Evolutionary conservation across 1,284 basidiomycete genomes (phyloP).

Genomic region (Hymenochaete sp.): DNA sequence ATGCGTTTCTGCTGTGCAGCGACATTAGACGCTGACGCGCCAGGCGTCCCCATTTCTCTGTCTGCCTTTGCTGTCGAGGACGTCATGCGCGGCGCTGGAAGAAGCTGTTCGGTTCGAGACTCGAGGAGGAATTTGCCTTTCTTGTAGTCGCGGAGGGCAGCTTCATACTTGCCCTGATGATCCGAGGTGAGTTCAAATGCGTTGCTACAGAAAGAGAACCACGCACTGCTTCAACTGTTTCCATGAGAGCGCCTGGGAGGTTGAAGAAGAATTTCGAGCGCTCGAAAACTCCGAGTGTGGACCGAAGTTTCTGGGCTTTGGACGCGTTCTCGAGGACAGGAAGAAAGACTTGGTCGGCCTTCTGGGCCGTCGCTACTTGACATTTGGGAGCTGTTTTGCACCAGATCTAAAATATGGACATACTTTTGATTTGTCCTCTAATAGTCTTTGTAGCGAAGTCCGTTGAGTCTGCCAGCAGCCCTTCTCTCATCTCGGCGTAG

Average conservation of each 20-base stretch:
- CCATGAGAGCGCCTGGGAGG: slow-evolving; percentile 85
- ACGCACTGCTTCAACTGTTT: slow-evolving; percentile 80
- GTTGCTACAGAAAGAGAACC: neutral
- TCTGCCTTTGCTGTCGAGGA: too few relatives aligned
- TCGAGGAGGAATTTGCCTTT: slow-evolving; percentile 91
- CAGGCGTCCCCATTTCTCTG: slow-evolving; percentile 8
- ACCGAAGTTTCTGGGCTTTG: slow-evolving; percentile 88
- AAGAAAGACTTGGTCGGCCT: slow-evolving; percentile 93
- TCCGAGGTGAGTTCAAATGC: slow-evolving; percentile 6
- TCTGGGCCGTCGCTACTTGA: slow-evolving; percentile 67
- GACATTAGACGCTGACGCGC: slow-evolving; percentile 32
- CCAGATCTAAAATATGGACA: slow-evolving; percentile 3
- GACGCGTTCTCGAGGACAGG: slow-evolving; percentile 94
- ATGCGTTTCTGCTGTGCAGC: slow-evolving; percentile 84
- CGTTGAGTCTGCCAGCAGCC: slow-evolving; percentile 65
- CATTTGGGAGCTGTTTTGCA: neutral
- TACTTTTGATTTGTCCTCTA: slow-evolving; percentile 78
- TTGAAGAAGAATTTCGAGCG: slow-evolving; percentile 99
- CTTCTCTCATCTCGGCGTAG: slow-evolving; percentile 89
- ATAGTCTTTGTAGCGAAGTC: slow-evolving; percentile 84
- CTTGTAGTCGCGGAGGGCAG: slow-evolving; percentile 92
- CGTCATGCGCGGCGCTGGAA: slow-evolving; percentile 37
- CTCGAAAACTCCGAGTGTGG: slow-evolving; percentile 92
- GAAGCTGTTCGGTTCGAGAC: slow-evolving; percentile 75
- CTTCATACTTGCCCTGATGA: slow-evolving; percentile 81